phyloP scores from a whole-genome alignment of 225 moss, liverwort and hornwort genomes.

The Takakia lepidozioides region DNA sequence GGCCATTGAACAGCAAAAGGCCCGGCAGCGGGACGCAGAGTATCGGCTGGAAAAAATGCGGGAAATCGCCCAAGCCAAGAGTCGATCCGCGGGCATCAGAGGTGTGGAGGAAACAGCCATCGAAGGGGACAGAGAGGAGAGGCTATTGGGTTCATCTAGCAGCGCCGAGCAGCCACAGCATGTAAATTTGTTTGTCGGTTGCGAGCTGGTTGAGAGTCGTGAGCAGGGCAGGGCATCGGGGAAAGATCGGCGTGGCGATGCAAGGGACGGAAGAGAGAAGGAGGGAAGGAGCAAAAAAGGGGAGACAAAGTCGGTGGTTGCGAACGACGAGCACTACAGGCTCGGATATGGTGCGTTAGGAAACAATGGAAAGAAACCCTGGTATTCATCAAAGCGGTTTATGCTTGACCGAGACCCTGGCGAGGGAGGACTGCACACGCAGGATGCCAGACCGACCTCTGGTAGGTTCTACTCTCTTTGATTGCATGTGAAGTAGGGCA shows the following conservation, averaged over 20 bases:
- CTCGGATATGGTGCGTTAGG: slow-evolving; percentile 67
- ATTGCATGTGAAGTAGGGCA: not conserved
- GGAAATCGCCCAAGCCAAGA: slow-evolving; percentile 53
- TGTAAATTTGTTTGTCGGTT: slow-evolving; percentile 58
- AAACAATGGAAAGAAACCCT: slow-evolving; percentile 70
- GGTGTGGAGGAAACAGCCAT: slow-evolving; percentile 13
- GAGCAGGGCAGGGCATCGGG: slow-evolving; percentile 10
- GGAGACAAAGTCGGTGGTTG: slow-evolving; percentile 60
- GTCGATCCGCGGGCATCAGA: slow-evolving; percentile 16
- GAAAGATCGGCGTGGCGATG: slow-evolving; percentile 31
- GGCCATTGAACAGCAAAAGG: slow-evolving; percentile 55
- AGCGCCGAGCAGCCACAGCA: slow-evolving; percentile 49
- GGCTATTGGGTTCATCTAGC: slow-evolving; percentile 5
- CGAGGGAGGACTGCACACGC: slow-evolving; percentile 9
- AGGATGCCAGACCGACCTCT: slow-evolving; percentile 11
- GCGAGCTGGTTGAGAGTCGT: slow-evolving; percentile 25
- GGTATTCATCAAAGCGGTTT: slow-evolving; percentile 68
- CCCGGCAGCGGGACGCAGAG: slow-evolving; percentile 70
- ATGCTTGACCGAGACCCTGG: slow-evolving; percentile 45
- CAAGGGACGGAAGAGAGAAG: slow-evolving; percentile 28
- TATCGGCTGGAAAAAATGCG: slow-evolving; percentile 73
- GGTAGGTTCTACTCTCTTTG: slow-evolving; percentile 14
- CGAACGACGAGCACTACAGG: slow-evolving; percentile 73
- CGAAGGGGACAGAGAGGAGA: slow-evolving; percentile 13
- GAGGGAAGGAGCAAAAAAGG: slow-evolving; percentile 52